Evolutionary conservation across 495 filamentous ascomycete species (phyloP).

Genomic region (Astrocystis sublimbata): DNA sequence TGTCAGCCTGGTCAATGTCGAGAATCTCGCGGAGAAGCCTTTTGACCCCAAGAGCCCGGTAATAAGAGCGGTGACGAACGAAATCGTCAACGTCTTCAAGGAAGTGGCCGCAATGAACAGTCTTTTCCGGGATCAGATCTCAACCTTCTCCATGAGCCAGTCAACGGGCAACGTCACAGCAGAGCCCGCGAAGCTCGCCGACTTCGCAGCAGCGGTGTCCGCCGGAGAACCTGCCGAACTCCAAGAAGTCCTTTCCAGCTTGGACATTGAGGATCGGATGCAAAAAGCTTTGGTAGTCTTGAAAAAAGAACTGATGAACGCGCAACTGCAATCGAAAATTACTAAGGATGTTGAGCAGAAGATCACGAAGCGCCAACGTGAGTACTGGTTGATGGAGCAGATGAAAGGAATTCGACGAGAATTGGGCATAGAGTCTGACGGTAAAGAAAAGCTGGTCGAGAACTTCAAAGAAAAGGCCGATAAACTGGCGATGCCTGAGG

Average conservation of each 20-base stretch:
- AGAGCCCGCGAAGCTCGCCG: constrained; percentile 90
- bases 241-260: constrained; percentile 85
- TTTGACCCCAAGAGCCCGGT: constrained; percentile 84
- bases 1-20: constrained; percentile 90
- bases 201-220: constrained; percentile 95
- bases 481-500: constrained; percentile 95
- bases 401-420: constrained; percentile 99
- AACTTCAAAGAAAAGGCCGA: constrained; percentile 94
- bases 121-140: constrained; percentile 97
- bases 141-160: constrained; percentile 92
- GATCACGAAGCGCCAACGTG: constrained; percentile 95
- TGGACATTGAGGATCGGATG: constrained; percentile 87
- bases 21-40: constrained; percentile 85
- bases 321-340: constrained; percentile 94
- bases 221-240: constrained; percentile 87
- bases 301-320: constrained; percentile 98
- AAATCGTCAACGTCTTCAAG: constrained; percentile 98
- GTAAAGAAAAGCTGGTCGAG: constrained; percentile 96
- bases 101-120: constrained; percentile 91
- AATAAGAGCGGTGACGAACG: constrained; percentile 87
- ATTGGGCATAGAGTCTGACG: constrained; percentile 93
- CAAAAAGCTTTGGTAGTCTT: constrained; percentile 86
- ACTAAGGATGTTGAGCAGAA: constrained; percentile 97
- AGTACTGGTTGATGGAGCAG: constrained; percentile 99
- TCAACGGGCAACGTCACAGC: constrained; percentile 92